Evolutionary conservation across 441 rosid species (phyloP).

Genomic region (Breynia disticha): DNA sequence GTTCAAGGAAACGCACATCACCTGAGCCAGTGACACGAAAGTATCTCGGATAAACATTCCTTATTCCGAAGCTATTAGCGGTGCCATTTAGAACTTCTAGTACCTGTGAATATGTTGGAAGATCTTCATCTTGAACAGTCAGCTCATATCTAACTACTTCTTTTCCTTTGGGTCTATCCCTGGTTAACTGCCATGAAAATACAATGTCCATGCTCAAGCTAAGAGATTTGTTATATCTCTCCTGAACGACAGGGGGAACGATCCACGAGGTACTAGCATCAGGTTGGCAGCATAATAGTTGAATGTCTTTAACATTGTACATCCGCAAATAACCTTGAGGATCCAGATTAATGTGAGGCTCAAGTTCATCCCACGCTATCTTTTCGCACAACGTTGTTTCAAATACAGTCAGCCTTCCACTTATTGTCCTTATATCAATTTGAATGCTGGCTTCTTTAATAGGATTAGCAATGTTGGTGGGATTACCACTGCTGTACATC

Average conservation of each 20-base stretch:
- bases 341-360: slow-evolving; percentile 47
- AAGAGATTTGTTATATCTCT: slow-evolving; percentile 60
- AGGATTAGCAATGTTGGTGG: slow-evolving; percentile 95
- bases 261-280: slow-evolving; percentile 85
- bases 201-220: slow-evolving; percentile 42
- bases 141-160: slow-evolving; percentile 74
- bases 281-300: slow-evolving; percentile 93
- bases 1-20: slow-evolving; percentile 82
- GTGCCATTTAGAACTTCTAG: slow-evolving; percentile 86
- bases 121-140: slow-evolving; percentile 51
- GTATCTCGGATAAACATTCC: slow-evolving; percentile 77
- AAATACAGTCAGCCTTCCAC: slow-evolving; percentile 81
- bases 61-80: slow-evolving; percentile 57
- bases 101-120: slow-evolving; percentile 64
- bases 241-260: slow-evolving; percentile 71
- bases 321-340: slow-evolving; percentile 59
- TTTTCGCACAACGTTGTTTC: slow-evolving; percentile 88
- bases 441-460: slow-evolving; percentile 85
- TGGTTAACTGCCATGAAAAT: slow-evolving; percentile 72
- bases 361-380: slow-evolving; percentile 59
- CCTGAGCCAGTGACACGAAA: slow-evolving; percentile 97
- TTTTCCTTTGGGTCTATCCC: slow-evolving; percentile 96
- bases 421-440: slow-evolving; percentile 63
- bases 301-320: slow-evolving; percentile 76
- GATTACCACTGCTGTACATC: slow-evolving; percentile 99